These are phyloP conservation scores for Trichoderma aggressivum DNA, from an alignment of 2,329 filamentous ascomycete species.

Conservation along the genomic window DNA sequence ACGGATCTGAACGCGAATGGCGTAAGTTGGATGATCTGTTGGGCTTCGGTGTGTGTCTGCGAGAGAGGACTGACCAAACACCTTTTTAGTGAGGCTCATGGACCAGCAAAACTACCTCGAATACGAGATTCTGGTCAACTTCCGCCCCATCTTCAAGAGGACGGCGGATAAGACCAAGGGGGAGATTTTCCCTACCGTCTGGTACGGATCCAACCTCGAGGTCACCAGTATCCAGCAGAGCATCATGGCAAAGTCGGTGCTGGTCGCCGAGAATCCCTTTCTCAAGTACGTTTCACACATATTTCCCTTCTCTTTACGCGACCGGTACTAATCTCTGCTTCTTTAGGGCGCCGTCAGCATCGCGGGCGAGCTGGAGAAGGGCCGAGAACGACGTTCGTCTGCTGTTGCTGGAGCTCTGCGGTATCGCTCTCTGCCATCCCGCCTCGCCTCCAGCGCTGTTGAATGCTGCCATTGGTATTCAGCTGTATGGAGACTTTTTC, in stretches of 20 bases:
- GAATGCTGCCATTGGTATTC: constrained; percentile 39
- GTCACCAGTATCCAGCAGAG: constrained; percentile 40
- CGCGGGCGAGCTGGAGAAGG: constrained; percentile 33
- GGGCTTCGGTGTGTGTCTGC: neutral
- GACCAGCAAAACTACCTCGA: constrained; percentile 37
- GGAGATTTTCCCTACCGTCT: constrained; percentile 40
- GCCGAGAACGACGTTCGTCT: constrained; percentile 38
- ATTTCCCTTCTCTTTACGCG: neutral
- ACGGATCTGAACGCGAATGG: constrained; percentile 36
- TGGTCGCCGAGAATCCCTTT: constrained; percentile 39
- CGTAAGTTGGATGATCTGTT: constrained; percentile 27
- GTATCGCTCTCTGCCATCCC: constrained; percentile 40
- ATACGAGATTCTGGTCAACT: constrained; percentile 30
- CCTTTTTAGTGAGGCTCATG: constrained; percentile 32
- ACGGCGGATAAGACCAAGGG: constrained; percentile 36
- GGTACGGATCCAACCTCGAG: constrained; percentile 39
- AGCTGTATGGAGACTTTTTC: constrained; percentile 42
- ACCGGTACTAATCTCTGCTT: neutral
- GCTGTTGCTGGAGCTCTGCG: constrained; percentile 39
- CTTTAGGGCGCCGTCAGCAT: constrained; percentile 26
- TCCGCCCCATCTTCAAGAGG: constrained; percentile 35
- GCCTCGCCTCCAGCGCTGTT: constrained; percentile 38
- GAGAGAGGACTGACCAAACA: neutral
- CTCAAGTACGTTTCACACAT: constrained; percentile 29
- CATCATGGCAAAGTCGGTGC: constrained; percentile 39